phyloP scores from a whole-genome alignment of 1,284 basidiomycete species.

The Apiotrichum gracile region DNA sequence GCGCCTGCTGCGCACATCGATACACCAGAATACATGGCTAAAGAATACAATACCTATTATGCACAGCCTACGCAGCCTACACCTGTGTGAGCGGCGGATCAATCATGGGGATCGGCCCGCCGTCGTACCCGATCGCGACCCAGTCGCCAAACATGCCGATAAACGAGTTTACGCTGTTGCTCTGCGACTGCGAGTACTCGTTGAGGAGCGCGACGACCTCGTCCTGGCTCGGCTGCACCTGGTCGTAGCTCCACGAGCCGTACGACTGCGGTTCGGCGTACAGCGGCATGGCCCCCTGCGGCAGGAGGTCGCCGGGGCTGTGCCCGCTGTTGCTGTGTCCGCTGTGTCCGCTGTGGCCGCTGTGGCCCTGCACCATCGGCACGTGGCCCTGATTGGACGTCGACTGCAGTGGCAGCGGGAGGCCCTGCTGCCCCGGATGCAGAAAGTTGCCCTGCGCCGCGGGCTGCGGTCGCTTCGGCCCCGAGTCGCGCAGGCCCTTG shows the following conservation, averaged over 20 bases:
- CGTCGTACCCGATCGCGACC: conserved; percentile 14
- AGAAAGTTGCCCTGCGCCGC: neutral
- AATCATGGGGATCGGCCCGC: neutral
- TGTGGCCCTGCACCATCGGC: too few relatives aligned
- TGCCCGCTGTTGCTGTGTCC: too few relatives aligned
- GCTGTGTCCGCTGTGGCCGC: too few relatives aligned
- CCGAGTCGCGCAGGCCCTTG: conserved; percentile 3
- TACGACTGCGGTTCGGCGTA: conserved; percentile 1
- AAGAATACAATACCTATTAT: too few relatives aligned
- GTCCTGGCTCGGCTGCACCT: neutral
- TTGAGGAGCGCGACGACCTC: conserved; percentile 8
- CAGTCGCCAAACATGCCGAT: conserved; percentile 9
- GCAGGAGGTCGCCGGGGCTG: neutral
- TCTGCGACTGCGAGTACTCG: conserved; percentile 3
- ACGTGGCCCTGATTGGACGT: neutral
- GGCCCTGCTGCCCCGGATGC: conserved; percentile 1
- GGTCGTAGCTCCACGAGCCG: neutral
- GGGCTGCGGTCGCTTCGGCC: neutral
- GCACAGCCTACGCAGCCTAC: too few relatives aligned
- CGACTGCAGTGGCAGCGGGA: neutral
- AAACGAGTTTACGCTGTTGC: neutral
- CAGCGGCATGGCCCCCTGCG: neutral
- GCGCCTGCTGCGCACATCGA: too few relatives aligned
- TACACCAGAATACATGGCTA: too few relatives aligned
- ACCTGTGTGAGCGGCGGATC: conserved; percentile 2